Conservation (phyloP, 2,329 filamentous ascomycete genomes). For the Aspergillus sp. region DNA sequence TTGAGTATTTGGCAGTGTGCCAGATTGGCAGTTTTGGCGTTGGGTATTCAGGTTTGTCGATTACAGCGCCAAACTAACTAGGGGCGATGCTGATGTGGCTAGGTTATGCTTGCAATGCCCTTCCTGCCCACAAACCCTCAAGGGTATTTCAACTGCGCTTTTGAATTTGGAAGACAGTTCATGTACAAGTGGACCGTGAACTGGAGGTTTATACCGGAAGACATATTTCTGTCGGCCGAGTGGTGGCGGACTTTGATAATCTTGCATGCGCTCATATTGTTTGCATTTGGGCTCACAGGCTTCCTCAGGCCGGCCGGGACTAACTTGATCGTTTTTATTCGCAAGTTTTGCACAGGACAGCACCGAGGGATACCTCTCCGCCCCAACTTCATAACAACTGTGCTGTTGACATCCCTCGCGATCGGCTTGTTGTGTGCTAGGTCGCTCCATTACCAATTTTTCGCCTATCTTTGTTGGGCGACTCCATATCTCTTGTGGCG, state of each 20-base stretch:
- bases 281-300: conserved; percentile 66
- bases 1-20: conserved; percentile 69
- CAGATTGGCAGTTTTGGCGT: conserved; percentile 71
- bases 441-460: conserved; percentile 94
- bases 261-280: conserved; percentile 68
- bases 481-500: conserved; percentile 87
- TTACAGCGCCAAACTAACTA: background rate
- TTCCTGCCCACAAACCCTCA: conserved; percentile 67
- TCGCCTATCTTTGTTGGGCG: conserved; percentile 86
- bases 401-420: conserved; percentile 74
- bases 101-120: conserved; percentile 64
- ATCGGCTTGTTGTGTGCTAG: conserved; percentile 85
- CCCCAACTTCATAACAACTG: conserved; percentile 74
- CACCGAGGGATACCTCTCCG: conserved; percentile 64
- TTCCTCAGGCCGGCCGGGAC: conserved; percentile 75
- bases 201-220: conserved; percentile 92
- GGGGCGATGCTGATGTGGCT: conserved; percentile 13
- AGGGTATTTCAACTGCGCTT: conserved; percentile 80
- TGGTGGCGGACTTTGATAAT: conserved; percentile 72
- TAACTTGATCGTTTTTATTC: conserved; percentile 60
- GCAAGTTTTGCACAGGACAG: conserved; percentile 56
- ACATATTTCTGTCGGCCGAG: conserved; percentile 70
- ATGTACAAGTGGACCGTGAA: conserved; percentile 99
- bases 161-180: conserved; percentile 89
- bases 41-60: conserved; percentile 71